These are phyloP conservation scores for Arxiozyma heterogenica DNA, from an alignment of 1,139 yeast species.

Conservation along the genomic window DNA sequence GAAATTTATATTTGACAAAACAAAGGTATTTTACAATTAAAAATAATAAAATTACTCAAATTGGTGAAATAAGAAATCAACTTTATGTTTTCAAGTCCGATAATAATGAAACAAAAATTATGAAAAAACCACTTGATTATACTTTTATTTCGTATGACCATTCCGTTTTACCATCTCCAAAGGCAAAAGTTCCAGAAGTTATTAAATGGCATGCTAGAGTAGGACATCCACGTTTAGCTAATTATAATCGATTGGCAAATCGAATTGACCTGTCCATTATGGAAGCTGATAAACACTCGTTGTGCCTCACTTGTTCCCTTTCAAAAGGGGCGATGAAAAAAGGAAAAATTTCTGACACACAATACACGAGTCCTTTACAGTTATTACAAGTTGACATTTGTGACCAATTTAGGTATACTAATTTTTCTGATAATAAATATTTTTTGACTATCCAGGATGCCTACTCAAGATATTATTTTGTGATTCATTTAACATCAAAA, in stretches of 20 bases:
- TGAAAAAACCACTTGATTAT: background rate
- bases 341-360: background rate
- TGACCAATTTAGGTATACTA: constrained; percentile 1
- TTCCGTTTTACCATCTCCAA: background rate
- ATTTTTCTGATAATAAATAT: background rate
- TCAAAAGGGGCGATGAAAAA: background rate
- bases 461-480: constrained; percentile 1
- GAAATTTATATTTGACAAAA: background rate
- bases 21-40: background rate
- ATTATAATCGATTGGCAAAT: background rate
- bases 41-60: background rate
- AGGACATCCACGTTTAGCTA: background rate
- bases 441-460: constrained; percentile 5
- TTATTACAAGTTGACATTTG: constrained; percentile 4
- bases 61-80: background rate
- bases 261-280: background rate
- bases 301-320: constrained; percentile 1
- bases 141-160: background rate
- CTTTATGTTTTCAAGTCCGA: background rate
- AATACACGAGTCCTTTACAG: constrained; percentile 1
- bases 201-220: background rate
- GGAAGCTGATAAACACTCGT: background rate
- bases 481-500: constrained; percentile 1
- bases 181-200: background rate
- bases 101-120: too few species aligned